Conservation (phyloP, 2,329 filamentous ascomycete species). For the Alternaria angustiovoidea region DNA sequence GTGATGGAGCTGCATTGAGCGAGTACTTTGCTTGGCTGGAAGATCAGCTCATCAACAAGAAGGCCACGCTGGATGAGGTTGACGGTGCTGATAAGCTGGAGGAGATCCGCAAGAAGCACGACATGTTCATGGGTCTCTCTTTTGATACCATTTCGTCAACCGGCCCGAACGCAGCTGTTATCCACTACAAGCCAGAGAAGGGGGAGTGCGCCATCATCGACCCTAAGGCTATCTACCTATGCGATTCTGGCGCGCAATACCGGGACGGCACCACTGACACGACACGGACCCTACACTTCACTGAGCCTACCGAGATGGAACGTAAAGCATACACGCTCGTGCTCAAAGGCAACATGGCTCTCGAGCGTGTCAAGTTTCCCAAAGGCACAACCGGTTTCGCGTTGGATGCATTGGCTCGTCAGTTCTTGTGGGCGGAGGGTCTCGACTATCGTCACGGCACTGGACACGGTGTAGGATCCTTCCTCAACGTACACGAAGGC, state of each 20-base stretch:
- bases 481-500: constrained; percentile 95
- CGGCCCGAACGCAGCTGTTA: constrained; percentile 89
- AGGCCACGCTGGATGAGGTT: constrained; percentile 82
- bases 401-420: constrained; percentile 85
- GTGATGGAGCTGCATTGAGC: constrained; percentile 88
- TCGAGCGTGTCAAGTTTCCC: constrained; percentile 87
- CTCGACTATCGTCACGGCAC: constrained; percentile 97
- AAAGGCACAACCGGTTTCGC: constrained; percentile 96
- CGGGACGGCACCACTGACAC: constrained; percentile 95
- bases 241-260: constrained; percentile 97
- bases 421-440: constrained; percentile 91
- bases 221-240: constrained; percentile 86
- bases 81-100: constrained; percentile 92
- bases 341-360: constrained; percentile 88
- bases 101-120: constrained; percentile 70
- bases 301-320: constrained; percentile 81
- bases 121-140: constrained; percentile 86
- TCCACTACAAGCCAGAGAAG: constrained; percentile 89
- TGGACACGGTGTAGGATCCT: constrained; percentile 94
- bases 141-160: constrained; percentile 97
- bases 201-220: constrained; percentile 85
- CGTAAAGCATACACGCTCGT: constrained; percentile 92
- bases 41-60: constrained; percentile 79
- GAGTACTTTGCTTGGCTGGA: constrained; percentile 98
- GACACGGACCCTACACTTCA: constrained; percentile 92